Percentiles rank a stretch among this genome's conserved stretches.
phyloP scores from a whole-genome alignment of 2,329 filamentous ascomycete genomes.

The Epicoccum nigrum region DNA sequence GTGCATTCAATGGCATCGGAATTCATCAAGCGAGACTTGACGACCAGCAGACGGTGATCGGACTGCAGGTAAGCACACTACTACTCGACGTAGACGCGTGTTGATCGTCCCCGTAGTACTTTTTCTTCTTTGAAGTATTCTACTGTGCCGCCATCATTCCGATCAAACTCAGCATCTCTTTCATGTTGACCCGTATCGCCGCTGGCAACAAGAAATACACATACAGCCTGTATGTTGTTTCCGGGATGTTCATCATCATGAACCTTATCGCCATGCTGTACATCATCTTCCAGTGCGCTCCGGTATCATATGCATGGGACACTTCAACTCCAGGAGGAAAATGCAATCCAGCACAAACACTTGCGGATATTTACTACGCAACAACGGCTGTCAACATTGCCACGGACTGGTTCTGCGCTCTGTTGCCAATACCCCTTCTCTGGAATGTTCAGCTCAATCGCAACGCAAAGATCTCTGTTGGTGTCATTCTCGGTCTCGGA shows the following conservation, averaged over 20 bases:
- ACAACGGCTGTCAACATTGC: conserved; percentile 46
- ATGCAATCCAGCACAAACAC: conserved; percentile 32
- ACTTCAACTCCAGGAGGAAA: conserved; percentile 33
- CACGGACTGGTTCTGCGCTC: conserved; percentile 46
- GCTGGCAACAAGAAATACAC: conserved; percentile 34
- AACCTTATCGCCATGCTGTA: conserved; percentile 43
- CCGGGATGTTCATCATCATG: conserved; percentile 38
- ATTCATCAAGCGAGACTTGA: conserved; percentile 22
- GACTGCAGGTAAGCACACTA: conserved; percentile 25
- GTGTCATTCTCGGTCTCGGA: conserved; percentile 26
- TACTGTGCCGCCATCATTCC: conserved; percentile 46
- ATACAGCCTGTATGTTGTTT: conserved; percentile 37
- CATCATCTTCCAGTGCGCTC: conserved; percentile 47
- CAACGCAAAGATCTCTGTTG: conserved; percentile 35
- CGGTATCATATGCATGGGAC: conserved; percentile 36
- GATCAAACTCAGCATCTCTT: conserved; percentile 47
- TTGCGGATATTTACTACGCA: conserved; percentile 45
- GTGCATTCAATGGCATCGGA: conserved; percentile 6
- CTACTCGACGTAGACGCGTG: background rate
- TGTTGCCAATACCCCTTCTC: conserved; percentile 35
- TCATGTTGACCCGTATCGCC: conserved; percentile 46
- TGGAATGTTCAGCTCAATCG: conserved; percentile 36
- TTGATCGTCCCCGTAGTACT: conserved; percentile 32
- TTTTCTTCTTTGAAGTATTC: conserved; percentile 48
- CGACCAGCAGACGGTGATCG: background rate